Conservation (phyloP, 108 stramenopile species). For the Skeletonema grethae region DNA sequence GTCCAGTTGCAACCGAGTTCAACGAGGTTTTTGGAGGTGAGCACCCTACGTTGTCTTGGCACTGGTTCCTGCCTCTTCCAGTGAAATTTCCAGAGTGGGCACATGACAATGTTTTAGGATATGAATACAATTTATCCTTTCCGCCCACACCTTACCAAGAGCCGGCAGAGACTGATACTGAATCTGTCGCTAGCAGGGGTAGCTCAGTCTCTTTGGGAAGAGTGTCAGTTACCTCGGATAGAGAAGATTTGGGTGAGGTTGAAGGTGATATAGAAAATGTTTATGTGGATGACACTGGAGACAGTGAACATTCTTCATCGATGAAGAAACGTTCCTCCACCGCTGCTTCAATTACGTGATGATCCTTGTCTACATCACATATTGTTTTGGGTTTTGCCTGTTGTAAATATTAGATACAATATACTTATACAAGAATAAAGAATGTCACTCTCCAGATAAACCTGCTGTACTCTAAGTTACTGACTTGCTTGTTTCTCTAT, state of each 20-base stretch:
- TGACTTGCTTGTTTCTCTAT: not conserved
- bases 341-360: not conserved
- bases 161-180: conserved; percentile 28
- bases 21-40: conserved; percentile 94
- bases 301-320: not conserved
- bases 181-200: conserved; percentile 17
- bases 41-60: conserved; percentile 66
- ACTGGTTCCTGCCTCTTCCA: conserved; percentile 73
- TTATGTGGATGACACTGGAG: not conserved
- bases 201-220: not conserved
- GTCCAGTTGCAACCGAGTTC: conserved; percentile 77
- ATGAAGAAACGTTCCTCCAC: not conserved
- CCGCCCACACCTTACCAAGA: conserved; percentile 58
- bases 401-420: not conserved
- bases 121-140: conserved; percentile 68
- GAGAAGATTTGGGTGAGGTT: not conserved
- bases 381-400: not conserved
- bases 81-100: conserved; percentile 78
- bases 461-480: no score
- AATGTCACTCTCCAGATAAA: not conserved
- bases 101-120: conserved; percentile 76
- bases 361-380: not conserved
- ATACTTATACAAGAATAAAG: not conserved
- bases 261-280: conserved; percentile 2
- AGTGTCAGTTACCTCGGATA: conserved; percentile 3